A percentile compares a stretch with the other conserved stretches of the same genome.
phyloP scores from a whole-genome alignment of 2,329 filamentous ascomycete genomes.

The Niveomyces coronatus region DNA sequence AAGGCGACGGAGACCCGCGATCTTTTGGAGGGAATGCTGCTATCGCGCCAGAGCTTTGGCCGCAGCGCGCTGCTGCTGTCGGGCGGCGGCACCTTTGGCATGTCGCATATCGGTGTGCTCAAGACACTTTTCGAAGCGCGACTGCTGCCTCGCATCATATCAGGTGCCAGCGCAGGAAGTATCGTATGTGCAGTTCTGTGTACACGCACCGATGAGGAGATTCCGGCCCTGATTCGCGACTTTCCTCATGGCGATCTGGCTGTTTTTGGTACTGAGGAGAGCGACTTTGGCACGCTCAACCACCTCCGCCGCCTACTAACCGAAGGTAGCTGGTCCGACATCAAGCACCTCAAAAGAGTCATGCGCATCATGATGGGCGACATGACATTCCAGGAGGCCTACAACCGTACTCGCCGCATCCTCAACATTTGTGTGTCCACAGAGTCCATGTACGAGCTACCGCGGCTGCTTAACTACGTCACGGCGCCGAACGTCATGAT shows the following conservation, averaged over 20 bases:
- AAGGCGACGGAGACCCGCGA: constrained; percentile 48
- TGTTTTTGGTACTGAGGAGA: constrained; percentile 60
- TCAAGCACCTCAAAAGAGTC: constrained; percentile 66
- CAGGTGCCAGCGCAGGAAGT: constrained; percentile 76
- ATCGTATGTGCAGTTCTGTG: constrained; percentile 78
- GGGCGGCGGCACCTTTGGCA: constrained; percentile 80
- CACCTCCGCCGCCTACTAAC: constrained; percentile 66
- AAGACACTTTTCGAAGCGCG: constrained; percentile 68
- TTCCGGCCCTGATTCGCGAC: constrained; percentile 55
- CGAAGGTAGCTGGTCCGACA: constrained; percentile 78
- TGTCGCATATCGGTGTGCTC: constrained; percentile 83
- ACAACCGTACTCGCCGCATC: constrained; percentile 85
- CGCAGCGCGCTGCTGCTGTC: constrained; percentile 73
- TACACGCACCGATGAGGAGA: constrained; percentile 66
- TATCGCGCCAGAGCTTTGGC: constrained; percentile 72
- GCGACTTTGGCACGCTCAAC: constrained; percentile 51
- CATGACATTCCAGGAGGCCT: constrained; percentile 90
- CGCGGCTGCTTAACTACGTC: constrained; percentile 80
- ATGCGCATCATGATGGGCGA: constrained; percentile 76
- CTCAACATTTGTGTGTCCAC: constrained; percentile 92
- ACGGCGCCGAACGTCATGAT: constrained; percentile 92
- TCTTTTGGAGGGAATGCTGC: constrained; percentile 57
- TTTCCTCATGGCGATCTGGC: constrained; percentile 73
- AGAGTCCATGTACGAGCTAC: constrained; percentile 77
- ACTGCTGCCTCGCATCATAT: constrained; percentile 76